Base-by-base conservation (phyloP, 352 stramenopile genomes). In the Globisporangium parvum region DNA sequence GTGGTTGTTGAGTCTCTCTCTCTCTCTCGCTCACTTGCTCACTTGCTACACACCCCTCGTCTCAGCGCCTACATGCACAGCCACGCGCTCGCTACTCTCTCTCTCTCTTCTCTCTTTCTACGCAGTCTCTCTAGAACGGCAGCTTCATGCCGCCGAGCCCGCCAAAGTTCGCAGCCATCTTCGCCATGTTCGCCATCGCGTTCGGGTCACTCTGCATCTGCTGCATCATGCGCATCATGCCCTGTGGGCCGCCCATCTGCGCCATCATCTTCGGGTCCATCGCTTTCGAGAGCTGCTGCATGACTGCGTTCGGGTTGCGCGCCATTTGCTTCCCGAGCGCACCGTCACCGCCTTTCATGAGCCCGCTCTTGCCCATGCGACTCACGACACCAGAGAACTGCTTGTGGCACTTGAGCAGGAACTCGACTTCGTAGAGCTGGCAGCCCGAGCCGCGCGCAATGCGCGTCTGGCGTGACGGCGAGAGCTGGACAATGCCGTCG, bases 351-450 rank as follows among this genome's bases (percentile, higher is more conserved):
- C 80, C 80, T 71, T 93, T 95, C 83, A 95, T 91, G 55, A 99
- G 75, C 1, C 92, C 92, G 51, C 81, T 97, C 74, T 99, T 99
- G 48, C 96, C 96, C 91, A 99, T 98, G 67, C 98, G 97, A 40
- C 70, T 87, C 18, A 99, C 92, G 55, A 99, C 88, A 33, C 80
- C 80, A 53, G 95, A 82, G 64, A 98, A 97, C 68, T 98, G 91
- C 69, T 98, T 98, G 78, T 98, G 95, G 40, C 82, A 91, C 67
- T 98, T 95, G 46, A 98, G 77, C 53, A 99, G 67, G 62, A 97
- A 96, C 41, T 97, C 86, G 14, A 96, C 81, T 62, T 97, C 87
- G 51, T 88, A 73, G 20, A 91, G 48, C 57, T 91, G 77, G 41
- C 79, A 95, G 26, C 96, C 96, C 6, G 91, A 96, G 14, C 96